Evolutionary conservation across 495 filamentous ascomycete species (phyloP).

Genomic region (Penicillium verhagenii): DNA sequence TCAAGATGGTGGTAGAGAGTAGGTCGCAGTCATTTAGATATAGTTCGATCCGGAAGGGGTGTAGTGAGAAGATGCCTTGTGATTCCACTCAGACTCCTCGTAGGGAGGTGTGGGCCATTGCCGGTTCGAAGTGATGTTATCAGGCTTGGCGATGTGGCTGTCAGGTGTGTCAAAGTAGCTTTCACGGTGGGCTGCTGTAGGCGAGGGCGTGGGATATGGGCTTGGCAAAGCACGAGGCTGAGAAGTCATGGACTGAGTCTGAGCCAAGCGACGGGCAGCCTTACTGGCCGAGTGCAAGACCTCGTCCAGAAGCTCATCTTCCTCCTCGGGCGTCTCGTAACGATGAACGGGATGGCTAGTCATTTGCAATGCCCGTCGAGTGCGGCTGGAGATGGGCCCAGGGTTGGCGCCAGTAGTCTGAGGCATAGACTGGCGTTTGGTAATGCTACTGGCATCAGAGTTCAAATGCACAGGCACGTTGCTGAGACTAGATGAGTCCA

Average conservation of each 20-base stretch:
- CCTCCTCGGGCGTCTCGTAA: slow-evolving; percentile 94
- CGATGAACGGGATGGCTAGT: slow-evolving; percentile 70
- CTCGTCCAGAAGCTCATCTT: slow-evolving; percentile 93
- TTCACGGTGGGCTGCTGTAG: slow-evolving; percentile 80
- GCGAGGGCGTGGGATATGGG: slow-evolving; percentile 89
- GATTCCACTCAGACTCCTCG: slow-evolving; percentile 83
- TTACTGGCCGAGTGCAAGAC: slow-evolving; percentile 60
- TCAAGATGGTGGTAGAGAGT: slow-evolving; percentile 6
- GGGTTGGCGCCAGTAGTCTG: slow-evolving; percentile 52
- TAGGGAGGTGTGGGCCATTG: slow-evolving; percentile 98
- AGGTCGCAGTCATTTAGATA: slow-evolving; percentile 31
- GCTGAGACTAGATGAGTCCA: slow-evolving; percentile 52
- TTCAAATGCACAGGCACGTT: slow-evolving; percentile 49
- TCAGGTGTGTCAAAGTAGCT: slow-evolving; percentile 61
- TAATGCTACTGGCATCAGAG: slow-evolving; percentile 51
- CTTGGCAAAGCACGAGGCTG: slow-evolving; percentile 55
- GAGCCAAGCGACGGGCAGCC: slow-evolving; percentile 54
- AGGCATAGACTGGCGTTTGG: slow-evolving; percentile 73
- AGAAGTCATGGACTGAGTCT: slow-evolving; percentile 39
- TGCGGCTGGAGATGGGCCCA: slow-evolving; percentile 77
- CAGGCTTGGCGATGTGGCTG: slow-evolving; percentile 62
- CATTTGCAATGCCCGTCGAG: slow-evolving; percentile 74
- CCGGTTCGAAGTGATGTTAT: slow-evolving; percentile 54
- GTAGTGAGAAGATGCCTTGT: slow-evolving; percentile 67
- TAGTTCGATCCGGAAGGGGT: slow-evolving; percentile 61